Evolutionary conservation across 805 yeast species (phyloP).

Genomic region (Hanseniaspora guilliermondii): DNA sequence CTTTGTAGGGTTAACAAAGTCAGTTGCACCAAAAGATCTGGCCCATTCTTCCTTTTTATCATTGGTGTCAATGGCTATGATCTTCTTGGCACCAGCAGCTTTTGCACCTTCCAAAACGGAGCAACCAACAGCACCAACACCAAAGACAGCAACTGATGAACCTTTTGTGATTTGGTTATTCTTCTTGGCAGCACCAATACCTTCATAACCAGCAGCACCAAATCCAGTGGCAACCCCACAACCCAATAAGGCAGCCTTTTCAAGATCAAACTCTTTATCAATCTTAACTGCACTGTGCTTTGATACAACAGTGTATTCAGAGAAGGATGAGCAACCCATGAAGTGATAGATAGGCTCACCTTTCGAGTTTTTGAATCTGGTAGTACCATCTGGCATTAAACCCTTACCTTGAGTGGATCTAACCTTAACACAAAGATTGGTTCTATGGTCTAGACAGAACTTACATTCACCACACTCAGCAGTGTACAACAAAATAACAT

Average conservation of each 20-base stretch:
- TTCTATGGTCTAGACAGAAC: constrained; percentile 88
- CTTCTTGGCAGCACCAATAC: constrained; percentile 77
- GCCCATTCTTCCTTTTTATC: constrained; percentile 80
- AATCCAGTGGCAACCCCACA: constrained; percentile 98
- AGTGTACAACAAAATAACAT: constrained; percentile 85
- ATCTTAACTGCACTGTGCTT: constrained; percentile 94
- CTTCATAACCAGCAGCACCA: constrained; percentile 61
- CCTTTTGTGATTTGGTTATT: constrained; percentile 85
- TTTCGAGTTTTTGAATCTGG: constrained; percentile 65
- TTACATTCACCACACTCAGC: constrained; percentile 95
- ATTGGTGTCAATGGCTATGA: constrained; percentile 80
- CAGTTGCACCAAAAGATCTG: constrained; percentile 83
- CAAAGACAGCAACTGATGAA: constrained; percentile 90
- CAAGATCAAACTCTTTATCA: constrained; percentile 69
- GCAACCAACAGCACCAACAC: constrained; percentile 95
- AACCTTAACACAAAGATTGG: constrained; percentile 89
- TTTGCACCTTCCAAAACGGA: constrained; percentile 93
- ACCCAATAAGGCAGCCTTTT: constrained; percentile 83
- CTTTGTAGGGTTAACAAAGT: constrained; percentile 75
- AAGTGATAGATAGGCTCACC: constrained; percentile 81
- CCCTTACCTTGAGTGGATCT: constrained; percentile 98
- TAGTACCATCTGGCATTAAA: constrained; percentile 96
- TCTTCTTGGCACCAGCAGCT: constrained; percentile 64
- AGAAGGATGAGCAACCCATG: constrained; percentile 97
- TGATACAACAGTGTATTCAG: constrained; percentile 95